Evolutionary conservation across 352 stramenopile species (phyloP).

Genomic region (Thraustotheca clavata): DNA sequence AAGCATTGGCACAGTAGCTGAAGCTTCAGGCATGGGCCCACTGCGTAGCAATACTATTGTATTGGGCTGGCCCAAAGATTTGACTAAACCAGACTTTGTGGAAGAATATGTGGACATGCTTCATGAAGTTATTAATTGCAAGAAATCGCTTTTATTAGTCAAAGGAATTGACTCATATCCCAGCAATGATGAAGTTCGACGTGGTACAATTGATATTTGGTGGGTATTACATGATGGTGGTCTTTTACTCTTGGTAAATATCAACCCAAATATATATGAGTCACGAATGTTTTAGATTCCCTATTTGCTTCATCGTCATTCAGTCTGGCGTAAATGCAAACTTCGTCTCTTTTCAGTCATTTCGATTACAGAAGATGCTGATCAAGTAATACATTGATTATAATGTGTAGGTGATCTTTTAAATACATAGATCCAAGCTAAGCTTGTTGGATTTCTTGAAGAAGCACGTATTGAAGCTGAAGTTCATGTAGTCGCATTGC

Average conservation of each 20-base stretch:
- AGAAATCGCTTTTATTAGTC: neutral
- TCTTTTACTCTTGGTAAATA: conserved; percentile 17
- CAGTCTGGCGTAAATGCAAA: conserved; percentile 22
- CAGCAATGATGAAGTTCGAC: neutral
- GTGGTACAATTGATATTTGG: conserved; percentile 25
- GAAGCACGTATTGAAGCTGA: conserved; percentile 22
- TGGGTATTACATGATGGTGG: conserved; percentile 25
- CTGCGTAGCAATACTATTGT: conserved; percentile 20
- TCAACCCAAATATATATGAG: neutral
- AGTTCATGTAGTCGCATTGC: conserved; percentile 22
- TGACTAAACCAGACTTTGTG: neutral
- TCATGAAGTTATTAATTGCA: conserved; percentile 20
- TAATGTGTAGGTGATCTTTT: neutral
- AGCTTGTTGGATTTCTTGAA: conserved; percentile 19
- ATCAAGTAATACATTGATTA: neutral
- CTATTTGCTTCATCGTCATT: conserved; percentile 19
- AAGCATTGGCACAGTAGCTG: conserved; percentile 19
- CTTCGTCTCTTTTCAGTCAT: conserved; percentile 23
- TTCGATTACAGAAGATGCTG: conserved; percentile 14
- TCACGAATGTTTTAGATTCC: conserved; percentile 11
- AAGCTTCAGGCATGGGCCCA: conserved; percentile 8
- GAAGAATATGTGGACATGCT: conserved; percentile 20
- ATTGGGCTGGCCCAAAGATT: conserved; percentile 10
- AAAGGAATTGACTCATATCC: conserved; percentile 15
- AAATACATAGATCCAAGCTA: neutral